Evolutionary conservation across 345 rosid genomes (phyloP).

Genomic region (Linum usitatissimum): DNA sequence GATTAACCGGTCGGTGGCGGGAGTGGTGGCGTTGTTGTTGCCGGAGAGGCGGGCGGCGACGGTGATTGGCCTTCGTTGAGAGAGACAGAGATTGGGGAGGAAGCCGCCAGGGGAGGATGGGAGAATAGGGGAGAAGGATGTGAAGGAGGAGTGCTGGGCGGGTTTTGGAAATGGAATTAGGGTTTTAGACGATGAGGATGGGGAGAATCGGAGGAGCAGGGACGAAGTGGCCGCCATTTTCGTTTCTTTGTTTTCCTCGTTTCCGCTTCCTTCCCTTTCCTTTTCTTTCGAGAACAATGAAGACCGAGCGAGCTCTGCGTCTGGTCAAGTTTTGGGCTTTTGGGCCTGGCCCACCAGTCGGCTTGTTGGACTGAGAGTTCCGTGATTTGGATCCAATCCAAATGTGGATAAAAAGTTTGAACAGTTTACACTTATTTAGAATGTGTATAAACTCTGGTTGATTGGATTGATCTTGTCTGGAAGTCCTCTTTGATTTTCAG

Average conservation of each 20-base stretch:
- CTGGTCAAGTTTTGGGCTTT: too few species aligned
- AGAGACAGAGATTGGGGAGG: slow-evolving; percentile 9
- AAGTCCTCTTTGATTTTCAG: too few species aligned
- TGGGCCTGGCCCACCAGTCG: too few species aligned
- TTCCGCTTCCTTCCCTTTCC: too few species aligned
- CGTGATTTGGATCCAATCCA: too few species aligned
- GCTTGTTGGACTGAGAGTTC: too few species aligned
- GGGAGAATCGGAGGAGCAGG: background rate
- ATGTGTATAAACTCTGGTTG: too few species aligned
- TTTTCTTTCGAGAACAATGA: too few species aligned
- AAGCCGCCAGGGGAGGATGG: slow-evolving; percentile 1
- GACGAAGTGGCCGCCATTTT: background rate
- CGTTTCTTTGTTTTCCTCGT: background rate
- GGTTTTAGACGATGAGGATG: background rate
- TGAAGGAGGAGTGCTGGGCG: background rate
- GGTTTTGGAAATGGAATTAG: background rate
- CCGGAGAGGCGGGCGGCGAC: slow-evolving; percentile 32
- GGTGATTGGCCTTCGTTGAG: slow-evolving; percentile 2
- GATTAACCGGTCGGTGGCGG: slow-evolving; percentile 67
- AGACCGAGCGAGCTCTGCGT: too few species aligned
- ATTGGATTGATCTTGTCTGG: too few species aligned
- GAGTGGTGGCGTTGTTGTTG: slow-evolving; percentile 38
- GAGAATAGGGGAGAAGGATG: background rate
- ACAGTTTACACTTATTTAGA: too few species aligned
- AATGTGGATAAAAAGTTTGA: too few species aligned